phyloP scores from a whole-genome alignment of 2,329 filamentous ascomycete genomes.

The Botrytis aclada region DNA sequence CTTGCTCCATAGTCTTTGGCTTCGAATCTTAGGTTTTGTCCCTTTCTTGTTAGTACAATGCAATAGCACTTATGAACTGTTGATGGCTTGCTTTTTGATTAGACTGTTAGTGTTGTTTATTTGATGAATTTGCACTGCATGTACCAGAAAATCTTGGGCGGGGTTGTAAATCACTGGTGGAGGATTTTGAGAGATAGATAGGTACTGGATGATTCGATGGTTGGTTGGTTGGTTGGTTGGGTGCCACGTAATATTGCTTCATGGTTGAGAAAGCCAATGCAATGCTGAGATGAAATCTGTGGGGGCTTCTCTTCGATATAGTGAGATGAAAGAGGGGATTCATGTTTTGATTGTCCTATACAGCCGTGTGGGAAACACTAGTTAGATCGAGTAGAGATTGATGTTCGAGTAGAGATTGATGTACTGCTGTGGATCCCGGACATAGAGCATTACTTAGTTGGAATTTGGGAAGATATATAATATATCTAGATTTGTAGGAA shows the following conservation, averaged over 20 bases:
- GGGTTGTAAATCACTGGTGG: not conserved
- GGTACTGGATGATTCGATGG: not conserved
- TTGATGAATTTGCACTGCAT: not conserved
- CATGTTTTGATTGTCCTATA: not conserved
- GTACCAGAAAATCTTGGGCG: not conserved
- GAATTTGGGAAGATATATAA: not conserved
- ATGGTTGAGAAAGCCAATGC: not conserved
- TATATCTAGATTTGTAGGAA: not conserved
- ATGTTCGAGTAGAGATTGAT: not conserved
- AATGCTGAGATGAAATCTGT: not conserved
- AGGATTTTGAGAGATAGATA: not conserved
- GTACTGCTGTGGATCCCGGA: not conserved
- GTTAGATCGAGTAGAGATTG: not conserved
- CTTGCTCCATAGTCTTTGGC: not conserved
- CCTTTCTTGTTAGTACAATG: slow-evolving; percentile 3
- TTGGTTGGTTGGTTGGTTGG: not conserved
- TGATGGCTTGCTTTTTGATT: not conserved
- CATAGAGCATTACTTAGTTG: not conserved
- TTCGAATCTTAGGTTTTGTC: not conserved
- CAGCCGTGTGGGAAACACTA: not conserved
- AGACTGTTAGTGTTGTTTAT: not conserved
- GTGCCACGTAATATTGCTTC: not conserved
- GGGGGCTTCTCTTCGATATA: not conserved
- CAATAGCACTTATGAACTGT: not conserved
- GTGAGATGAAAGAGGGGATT: not conserved